phyloP scores from a whole-genome alignment of 306 rosid genomes.

The Canavalia gladiata region DNA sequence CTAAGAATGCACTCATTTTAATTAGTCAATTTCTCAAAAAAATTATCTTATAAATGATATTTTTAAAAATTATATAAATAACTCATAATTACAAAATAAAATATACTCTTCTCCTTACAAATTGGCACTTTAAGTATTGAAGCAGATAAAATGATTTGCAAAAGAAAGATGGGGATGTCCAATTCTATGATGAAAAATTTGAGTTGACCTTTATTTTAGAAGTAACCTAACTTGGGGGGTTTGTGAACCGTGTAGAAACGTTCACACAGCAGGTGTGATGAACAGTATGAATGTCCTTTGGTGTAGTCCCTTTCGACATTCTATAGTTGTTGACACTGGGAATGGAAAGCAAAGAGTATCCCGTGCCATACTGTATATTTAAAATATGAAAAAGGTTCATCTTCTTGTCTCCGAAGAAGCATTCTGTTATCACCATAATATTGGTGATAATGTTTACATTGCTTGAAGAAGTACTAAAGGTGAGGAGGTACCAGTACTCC shows the following conservation, averaged over 20 bases:
- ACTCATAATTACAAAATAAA: no score
- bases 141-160: background rate
- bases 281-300: background rate
- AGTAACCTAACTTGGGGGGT: conserved; percentile 2
- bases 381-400: conserved; percentile 22
- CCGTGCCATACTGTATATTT: background rate
- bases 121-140: background rate
- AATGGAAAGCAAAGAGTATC: background rate
- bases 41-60: no score
- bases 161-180: background rate
- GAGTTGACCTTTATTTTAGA: background rate
- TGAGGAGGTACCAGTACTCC: conserved; percentile 31
- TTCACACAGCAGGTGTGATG: conserved; percentile 30
- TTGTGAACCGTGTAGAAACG: conserved; percentile 11
- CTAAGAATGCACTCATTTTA: no score
- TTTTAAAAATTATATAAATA: no score
- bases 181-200: conserved; percentile 3
- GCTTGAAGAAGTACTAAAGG: conserved; percentile 51
- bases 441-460: conserved; percentile 39
- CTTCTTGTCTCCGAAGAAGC: conserved; percentile 37
- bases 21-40: no score
- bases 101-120: background rate
- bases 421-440: conserved; percentile 34
- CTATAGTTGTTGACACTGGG: conserved; percentile 12
- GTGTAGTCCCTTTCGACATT: conserved; percentile 26